Evolutionary conservation across 768 basidiomycete species (phyloP).

Genomic region (Psilocybe cyanescens): DNA sequence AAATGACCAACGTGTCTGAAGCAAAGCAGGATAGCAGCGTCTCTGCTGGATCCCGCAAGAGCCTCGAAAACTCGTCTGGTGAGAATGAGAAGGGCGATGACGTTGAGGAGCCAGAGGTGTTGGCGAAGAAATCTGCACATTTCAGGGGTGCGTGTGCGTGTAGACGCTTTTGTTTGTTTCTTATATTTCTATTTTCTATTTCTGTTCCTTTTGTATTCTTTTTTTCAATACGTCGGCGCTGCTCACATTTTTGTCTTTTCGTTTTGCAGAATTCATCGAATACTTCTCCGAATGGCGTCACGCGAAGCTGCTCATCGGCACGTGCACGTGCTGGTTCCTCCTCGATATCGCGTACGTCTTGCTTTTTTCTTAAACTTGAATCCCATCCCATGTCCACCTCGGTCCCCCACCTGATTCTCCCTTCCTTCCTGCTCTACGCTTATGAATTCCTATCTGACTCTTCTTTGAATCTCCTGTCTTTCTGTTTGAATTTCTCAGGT

Average conservation of each 20-base stretch:
- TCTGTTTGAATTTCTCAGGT: conserved; percentile 36
- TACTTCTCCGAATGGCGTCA: conserved; percentile 82
- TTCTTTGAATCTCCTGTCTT: neutral
- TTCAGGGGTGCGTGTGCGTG: conserved; percentile 41
- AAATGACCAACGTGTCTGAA: neutral
- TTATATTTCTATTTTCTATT: neutral
- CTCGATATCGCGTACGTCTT: conserved; percentile 65
- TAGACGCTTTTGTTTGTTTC: neutral
- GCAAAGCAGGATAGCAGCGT: conserved; percentile 1
- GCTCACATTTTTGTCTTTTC: no score
- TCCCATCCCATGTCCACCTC: no score
- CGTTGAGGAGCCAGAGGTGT: conserved; percentile 18
- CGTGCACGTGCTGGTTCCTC: conserved; percentile 73
- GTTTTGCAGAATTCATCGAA: conserved; percentile 51
- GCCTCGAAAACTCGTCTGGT: neutral
- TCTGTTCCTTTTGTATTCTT: neutral
- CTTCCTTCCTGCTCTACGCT: no score
- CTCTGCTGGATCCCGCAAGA: conserved; percentile 1
- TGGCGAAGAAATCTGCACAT: conserved; percentile 51
- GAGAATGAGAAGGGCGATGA: neutral
- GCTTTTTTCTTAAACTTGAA: neutral
- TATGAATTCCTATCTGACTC: neutral
- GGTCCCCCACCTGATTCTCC: no score
- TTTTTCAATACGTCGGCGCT: no score
- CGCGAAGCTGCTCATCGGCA: conserved; percentile 67